A percentile compares a stretch with the other conserved stretches of the same genome.
phyloP scores from a whole-genome alignment of 805 yeast species.

The Lipomyces yamadae region DNA sequence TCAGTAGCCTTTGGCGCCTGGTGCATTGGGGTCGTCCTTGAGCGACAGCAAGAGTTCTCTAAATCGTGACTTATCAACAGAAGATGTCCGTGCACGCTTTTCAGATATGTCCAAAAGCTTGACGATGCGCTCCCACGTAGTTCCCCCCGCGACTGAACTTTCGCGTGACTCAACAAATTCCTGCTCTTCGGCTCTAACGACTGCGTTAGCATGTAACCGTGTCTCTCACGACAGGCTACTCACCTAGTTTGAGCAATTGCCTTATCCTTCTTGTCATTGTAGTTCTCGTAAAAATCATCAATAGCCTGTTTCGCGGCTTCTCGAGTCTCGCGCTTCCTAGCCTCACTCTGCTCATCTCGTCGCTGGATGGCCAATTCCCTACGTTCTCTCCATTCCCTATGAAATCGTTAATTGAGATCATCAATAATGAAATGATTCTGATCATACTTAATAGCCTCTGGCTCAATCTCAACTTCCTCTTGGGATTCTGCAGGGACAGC shows the following conservation, averaged over 20 bases:
- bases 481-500: not conserved
- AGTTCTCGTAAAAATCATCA: conserved; percentile 90
- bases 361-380: conserved; percentile 76
- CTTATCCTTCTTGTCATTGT: conserved; percentile 80
- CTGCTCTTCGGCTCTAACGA: conserved; percentile 59
- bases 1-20: conserved; percentile 74
- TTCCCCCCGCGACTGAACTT: conserved; percentile 51
- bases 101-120: conserved; percentile 56
- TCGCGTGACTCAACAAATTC: conserved; percentile 77
- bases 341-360: conserved; percentile 72
- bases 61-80: conserved; percentile 70
- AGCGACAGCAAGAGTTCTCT: conserved; percentile 66
- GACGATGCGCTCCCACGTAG: conserved; percentile 65
- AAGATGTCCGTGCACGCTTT: conserved; percentile 50
- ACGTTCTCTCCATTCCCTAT: conserved; percentile 76
- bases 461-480: conserved; percentile 34
- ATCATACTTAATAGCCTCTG: conserved; percentile 34
- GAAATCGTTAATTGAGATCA: not conserved
- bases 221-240: not conserved
- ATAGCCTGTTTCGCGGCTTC: conserved; percentile 79
- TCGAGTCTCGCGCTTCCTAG: conserved; percentile 68
- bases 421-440: not conserved
- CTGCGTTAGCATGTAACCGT: not conserved
- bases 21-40: conserved; percentile 72
- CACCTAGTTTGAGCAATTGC: conserved; percentile 61